Evolutionary conservation across 495 filamentous ascomycete species (phyloP).

Genomic region (Podospora tetraspora): DNA sequence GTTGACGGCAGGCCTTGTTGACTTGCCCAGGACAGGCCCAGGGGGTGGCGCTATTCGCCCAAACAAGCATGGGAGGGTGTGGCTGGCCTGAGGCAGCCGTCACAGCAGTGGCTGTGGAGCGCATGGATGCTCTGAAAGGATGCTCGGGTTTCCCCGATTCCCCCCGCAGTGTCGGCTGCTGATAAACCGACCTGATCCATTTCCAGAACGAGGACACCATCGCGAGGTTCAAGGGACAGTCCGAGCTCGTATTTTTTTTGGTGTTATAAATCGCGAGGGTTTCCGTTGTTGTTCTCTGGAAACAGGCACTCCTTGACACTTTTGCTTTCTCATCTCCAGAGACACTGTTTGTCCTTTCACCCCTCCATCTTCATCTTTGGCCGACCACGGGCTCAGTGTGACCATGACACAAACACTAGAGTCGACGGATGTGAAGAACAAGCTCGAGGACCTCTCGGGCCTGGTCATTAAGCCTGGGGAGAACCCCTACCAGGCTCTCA

Average conservation of each 20-base stretch:
- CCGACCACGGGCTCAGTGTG: neutral
- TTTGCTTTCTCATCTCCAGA: neutral
- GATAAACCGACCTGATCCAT: neutral
- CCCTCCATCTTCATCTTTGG: neutral
- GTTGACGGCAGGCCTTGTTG: neutral
- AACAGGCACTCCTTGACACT: neutral
- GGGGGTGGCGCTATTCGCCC: neutral
- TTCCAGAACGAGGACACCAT: neutral
- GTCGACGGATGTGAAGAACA: slow-evolving; percentile 45
- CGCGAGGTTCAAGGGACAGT: neutral
- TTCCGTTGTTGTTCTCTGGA: neutral
- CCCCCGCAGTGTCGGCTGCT: neutral
- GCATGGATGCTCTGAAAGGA: neutral
- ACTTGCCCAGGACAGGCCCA: neutral
- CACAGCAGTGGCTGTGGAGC: neutral
- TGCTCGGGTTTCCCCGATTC: neutral
- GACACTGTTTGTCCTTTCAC: neutral
- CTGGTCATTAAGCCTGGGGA: slow-evolving; percentile 41
- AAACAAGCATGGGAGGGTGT: neutral
- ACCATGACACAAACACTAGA: slow-evolving; percentile 34
- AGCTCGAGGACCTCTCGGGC: slow-evolving; percentile 54
- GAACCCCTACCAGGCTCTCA: slow-evolving; percentile 75
- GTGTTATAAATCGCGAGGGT: neutral
- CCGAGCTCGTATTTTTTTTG: neutral
- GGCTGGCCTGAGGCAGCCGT: neutral